A percentile compares a stretch with the other conserved stretches of the same genome.
Conservation (phyloP, 306 rosid species). For the Prunus kanzakura region DNA sequence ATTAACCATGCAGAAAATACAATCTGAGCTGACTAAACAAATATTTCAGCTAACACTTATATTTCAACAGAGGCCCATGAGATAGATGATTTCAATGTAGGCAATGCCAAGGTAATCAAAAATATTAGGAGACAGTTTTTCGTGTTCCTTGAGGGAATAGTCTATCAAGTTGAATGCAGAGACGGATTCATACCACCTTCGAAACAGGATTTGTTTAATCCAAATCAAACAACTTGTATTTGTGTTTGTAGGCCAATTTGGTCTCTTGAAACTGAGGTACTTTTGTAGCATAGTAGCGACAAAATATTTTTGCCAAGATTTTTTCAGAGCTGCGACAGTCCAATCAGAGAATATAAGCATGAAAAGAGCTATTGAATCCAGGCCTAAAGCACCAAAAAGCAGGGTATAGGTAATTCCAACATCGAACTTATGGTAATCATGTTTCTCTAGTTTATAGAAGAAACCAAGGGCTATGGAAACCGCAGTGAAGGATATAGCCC, state of each 20-base stretch:
- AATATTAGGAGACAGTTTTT: neutral
- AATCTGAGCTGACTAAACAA: too few species aligned
- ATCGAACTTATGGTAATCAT: constrained; percentile 20
- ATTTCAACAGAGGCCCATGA: constrained; percentile 15
- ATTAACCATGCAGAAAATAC: too few species aligned
- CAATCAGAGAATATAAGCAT: constrained; percentile 41
- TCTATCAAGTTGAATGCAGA: constrained; percentile 28
- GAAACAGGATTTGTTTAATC: constrained; percentile 7
- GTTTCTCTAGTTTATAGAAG: too few species aligned
- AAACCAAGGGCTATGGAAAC: too few species aligned
- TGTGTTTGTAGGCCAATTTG: neutral
- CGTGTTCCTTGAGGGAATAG: constrained; percentile 21
- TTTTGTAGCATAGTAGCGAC: neutral
- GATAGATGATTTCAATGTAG: neutral
- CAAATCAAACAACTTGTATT: neutral
- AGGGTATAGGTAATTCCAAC: constrained; percentile 31
- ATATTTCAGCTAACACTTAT: too few species aligned
- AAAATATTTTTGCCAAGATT: neutral
- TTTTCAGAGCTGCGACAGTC: constrained; percentile 3
- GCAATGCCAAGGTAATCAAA: neutral
- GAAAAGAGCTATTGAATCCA: constrained; percentile 29
- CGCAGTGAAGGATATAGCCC: too few species aligned
- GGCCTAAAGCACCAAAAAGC: constrained; percentile 41
- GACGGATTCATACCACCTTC: constrained; percentile 46
- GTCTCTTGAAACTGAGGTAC: constrained; percentile 14